These are phyloP conservation scores for Chaetothyriales sp. DNA, from an alignment of 2,329 filamentous ascomycete genomes.

Conservation along the genomic window DNA sequence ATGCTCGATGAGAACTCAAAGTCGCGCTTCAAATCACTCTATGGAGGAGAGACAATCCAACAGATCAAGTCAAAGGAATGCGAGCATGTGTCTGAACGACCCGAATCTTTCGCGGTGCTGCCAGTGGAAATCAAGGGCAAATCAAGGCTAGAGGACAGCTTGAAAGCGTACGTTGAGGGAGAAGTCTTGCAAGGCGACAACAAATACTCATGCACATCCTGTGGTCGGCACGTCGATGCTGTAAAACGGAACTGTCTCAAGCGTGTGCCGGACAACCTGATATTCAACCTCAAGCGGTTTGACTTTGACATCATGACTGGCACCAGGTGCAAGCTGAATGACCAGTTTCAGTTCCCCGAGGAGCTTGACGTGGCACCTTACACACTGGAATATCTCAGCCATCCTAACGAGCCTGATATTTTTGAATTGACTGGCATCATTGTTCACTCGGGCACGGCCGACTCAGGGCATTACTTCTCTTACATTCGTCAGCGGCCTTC, in stretches of 20 bases:
- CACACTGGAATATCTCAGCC: conserved; percentile 68
- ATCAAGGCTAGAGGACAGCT: conserved; percentile 62
- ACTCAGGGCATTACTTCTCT: conserved; percentile 94
- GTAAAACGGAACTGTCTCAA: conserved; percentile 88
- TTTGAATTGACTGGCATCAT: conserved; percentile 93
- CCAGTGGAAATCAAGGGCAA: conserved; percentile 96
- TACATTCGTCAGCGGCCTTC: conserved; percentile 70
- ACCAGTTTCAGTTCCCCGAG: conserved; percentile 75
- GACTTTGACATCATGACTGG: conserved; percentile 46
- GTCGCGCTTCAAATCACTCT: conserved; percentile 63
- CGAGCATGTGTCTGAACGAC: conserved; percentile 74
- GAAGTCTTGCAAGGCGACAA: conserved; percentile 97
- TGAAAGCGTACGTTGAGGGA: conserved; percentile 89
- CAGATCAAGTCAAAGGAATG: conserved; percentile 95
- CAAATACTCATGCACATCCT: conserved; percentile 92
- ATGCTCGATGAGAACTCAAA: conserved; percentile 54
- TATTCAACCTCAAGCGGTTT: conserved; percentile 69
- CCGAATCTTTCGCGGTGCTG: conserved; percentile 85
- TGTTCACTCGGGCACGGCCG: conserved; percentile 81
- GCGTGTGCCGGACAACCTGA: conserved; percentile 81
- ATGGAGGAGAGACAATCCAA: conserved; percentile 79
- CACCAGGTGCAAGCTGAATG: conserved; percentile 83
- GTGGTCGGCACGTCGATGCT: conserved; percentile 76
- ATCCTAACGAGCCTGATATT: conserved; percentile 51
- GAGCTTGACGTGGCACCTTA: conserved; percentile 78